These are phyloP conservation scores for Tulasnella sp. DNA, from an alignment of 768 basidiomycete species.

Conservation along the genomic window DNA sequence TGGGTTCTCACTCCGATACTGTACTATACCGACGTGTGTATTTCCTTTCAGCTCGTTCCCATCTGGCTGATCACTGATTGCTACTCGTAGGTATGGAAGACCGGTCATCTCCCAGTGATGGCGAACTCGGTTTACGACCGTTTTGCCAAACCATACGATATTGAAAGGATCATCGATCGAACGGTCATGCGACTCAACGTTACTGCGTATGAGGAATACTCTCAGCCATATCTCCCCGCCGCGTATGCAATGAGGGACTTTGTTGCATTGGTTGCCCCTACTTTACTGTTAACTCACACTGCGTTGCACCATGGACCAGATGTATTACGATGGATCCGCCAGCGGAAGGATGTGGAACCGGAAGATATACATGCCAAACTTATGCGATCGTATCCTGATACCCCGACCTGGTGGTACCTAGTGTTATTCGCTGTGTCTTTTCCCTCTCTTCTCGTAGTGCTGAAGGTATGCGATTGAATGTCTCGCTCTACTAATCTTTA, in stretches of 20 bases:
- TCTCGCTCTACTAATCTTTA: background rate
- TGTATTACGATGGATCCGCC: background rate
- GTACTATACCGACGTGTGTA: background rate
- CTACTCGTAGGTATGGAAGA: background rate
- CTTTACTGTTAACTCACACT: background rate
- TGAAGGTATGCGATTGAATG: background rate
- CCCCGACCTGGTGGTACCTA: constrained; percentile 10
- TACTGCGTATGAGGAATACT: background rate
- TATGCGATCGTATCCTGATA: background rate
- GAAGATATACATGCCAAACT: background rate
- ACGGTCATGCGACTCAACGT: background rate
- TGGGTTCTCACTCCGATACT: background rate
- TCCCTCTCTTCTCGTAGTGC: background rate
- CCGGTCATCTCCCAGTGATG: background rate
- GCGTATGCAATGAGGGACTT: background rate
- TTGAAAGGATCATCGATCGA: background rate
- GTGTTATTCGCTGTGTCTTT: constrained; percentile 13
- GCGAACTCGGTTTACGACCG: background rate
- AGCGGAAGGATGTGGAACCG: background rate
- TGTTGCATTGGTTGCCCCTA: background rate
- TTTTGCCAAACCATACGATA: background rate
- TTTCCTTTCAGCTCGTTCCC: background rate
- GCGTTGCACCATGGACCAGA: background rate
- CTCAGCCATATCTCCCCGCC: background rate
- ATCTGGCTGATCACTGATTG: constrained; percentile 16